Base-by-base conservation (phyloP, 2,329 filamentous ascomycete genomes). In the Alternaria arbusti region DNA sequence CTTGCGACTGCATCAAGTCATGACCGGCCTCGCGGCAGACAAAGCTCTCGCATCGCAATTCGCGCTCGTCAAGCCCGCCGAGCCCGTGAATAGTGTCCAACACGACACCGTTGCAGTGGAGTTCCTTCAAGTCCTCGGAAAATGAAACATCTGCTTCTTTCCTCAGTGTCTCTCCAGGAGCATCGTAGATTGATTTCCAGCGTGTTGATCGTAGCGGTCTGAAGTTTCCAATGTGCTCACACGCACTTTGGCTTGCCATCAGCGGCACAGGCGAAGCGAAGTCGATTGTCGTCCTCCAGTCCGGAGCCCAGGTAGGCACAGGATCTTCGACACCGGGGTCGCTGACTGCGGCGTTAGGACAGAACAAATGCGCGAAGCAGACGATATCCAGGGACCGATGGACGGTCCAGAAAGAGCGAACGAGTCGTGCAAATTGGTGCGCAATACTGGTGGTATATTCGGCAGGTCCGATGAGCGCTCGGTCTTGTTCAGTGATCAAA, bases 161-260 rank as follows among this genome's bases (percentile, higher is more conserved):
- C 13, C 64, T 60, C 23, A 74, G 40, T 13, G 50, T 46, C 4
- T 51, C 59, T 10, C 74, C 74, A 6, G 74, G 70, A 7, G 75
- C 75, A 40, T 76, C 67, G 47, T 76, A 78, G 0, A 57, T 58
- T 1, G 69, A 70, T 61, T 70, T 73, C 67, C 70, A 76, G 6
- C 46, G 63, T 8, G 55, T 61, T 7, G 69, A 70, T 26, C 64
- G 57, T 1, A 77, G 58, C 1, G 74, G 74, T 30, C 74, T 70
- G 25, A 77, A 78, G 47, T 77, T 77, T 3, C 74, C 74, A 36
- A 78, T 73, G 17, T 73, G 63, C 17, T 69, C 52, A 26, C 63
- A 76, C 11, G 74, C 69, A 51, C 71, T 75, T 52, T 78, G 75
- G 30, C 74, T 76, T n/a, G 70, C 75, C 73, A 77, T 76, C 10